phyloP scores from a whole-genome alignment of 2,329 filamentous ascomycete species.

The Phaeosphaeria sp. region DNA sequence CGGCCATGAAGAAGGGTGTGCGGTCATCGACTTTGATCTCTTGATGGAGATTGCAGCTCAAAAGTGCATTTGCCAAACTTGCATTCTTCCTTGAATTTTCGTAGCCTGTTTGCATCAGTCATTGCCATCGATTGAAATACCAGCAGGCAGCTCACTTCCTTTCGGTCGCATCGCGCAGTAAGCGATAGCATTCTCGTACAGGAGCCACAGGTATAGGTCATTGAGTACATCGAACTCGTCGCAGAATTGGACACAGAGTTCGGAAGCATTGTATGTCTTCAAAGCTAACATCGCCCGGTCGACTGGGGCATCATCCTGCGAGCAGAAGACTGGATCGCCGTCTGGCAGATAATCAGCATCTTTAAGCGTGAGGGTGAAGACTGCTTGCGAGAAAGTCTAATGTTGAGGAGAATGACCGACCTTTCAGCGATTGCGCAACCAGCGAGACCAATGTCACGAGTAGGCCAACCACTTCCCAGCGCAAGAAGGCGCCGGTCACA shows the following conservation, averaged over 20 bases:
- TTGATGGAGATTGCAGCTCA: slow-evolving; percentile 48
- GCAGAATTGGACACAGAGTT: slow-evolving; percentile 42
- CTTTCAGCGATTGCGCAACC: slow-evolving; percentile 40
- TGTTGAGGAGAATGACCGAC: slow-evolving; percentile 10
- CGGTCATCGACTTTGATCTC: slow-evolving; percentile 40
- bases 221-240: slow-evolving; percentile 41
- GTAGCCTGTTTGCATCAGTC: slow-evolving; percentile 23
- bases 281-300: slow-evolving; percentile 32
- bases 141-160: slow-evolving; percentile 29
- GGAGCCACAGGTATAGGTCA: slow-evolving; percentile 43
- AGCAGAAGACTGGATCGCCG: slow-evolving; percentile 42
- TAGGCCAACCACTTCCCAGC: slow-evolving; percentile 55
- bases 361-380: too few species aligned
- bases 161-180: slow-evolving; percentile 36
- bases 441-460: slow-evolving; percentile 48
- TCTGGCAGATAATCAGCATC: slow-evolving; percentile 22
- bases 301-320: slow-evolving; percentile 33
- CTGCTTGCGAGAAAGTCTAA: too few species aligned
- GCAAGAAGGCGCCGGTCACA: slow-evolving; percentile 48
- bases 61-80: slow-evolving; percentile 35
- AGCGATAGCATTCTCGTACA: slow-evolving; percentile 38
- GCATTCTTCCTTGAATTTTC: slow-evolving; percentile 43
- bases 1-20: slow-evolving; percentile 45
- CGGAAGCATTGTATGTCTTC: slow-evolving; percentile 34
- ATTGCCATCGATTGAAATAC: not conserved